Evolutionary conservation across 1,284 basidiomycete species (phyloP), one percentile per base, ranked within the genome.

Genomic region (Microbotryum lychnidis-dioicae): DNA sequence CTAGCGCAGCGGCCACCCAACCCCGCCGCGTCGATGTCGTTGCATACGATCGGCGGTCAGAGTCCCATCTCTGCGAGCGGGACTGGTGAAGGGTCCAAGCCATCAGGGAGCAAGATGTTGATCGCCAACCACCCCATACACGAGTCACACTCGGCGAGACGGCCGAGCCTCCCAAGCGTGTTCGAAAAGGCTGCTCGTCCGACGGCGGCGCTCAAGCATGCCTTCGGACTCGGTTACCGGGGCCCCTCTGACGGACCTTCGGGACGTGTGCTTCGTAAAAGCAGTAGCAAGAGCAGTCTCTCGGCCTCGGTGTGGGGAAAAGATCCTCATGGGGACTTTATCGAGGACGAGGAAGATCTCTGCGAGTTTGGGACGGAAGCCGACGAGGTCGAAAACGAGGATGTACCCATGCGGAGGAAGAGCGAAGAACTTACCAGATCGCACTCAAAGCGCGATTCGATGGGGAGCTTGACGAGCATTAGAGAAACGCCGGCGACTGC

Each of bases 121-220:
- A 12, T 42, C 37, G 16, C 37, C 5, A 42, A 42, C 6, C 37
- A 42, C 37, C 12, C 37, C 37, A 5, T 42, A 42, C 37, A 42
- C 12, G 37, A 42, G 12, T 6, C 37, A 42, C 37, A 42, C 37
- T 42, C n/a, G 54, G 50, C 16, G 29, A 42, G 67, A 2, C 60
- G 70, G 9, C 70, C 70, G 1, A 65, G 62, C 21, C 56, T 71
- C 9, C 70, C 70, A 18, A 64, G 67, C 31, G 69, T 71, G 7
- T 68, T 70, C 52, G 70, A 71, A 47, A 69, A 69, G 44, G 70
- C 70, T 9, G 64, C 68, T 4, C 67, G 69, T 52, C 69, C 71
- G 0, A 46, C 63, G 0, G 60, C 62, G 12, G 56, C 62, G n/a
- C 57, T 71, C 20, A 59, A 65, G 12, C 58, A 62, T 1, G 67